These are phyloP conservation scores for Viola pubescens DNA, from an alignment of 441 rosid species.

Conservation along the genomic window DNA sequence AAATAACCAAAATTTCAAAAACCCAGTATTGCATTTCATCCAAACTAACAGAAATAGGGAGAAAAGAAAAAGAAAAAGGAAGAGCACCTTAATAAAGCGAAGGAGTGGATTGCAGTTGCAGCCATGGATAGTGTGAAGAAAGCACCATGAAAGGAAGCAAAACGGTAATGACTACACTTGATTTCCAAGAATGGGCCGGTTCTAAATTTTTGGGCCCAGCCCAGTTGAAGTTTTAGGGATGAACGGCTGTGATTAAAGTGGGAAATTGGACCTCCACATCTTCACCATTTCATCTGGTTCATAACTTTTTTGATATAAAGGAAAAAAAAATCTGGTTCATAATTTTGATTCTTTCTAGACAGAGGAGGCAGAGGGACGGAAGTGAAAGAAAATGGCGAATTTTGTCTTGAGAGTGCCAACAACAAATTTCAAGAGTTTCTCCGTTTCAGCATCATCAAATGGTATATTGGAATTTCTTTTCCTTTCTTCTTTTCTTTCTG, in stretches of 20 bases:
- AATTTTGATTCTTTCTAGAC: not conserved
- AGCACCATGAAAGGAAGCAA: not conserved
- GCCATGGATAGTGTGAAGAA: not conserved
- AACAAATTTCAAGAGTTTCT: constrained; percentile 32
- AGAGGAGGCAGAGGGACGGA: not conserved
- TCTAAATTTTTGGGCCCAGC: too few relatives aligned
- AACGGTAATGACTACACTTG: too few relatives aligned
- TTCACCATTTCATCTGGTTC: too few relatives aligned
- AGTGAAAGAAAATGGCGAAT: constrained; percentile 42
- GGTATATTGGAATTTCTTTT: constrained; percentile 26
- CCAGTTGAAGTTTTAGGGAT: too few relatives aligned
- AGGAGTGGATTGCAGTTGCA: not conserved
- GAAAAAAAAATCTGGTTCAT: too few relatives aligned
- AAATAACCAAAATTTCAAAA: constrained; percentile 3
- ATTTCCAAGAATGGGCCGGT: too few relatives aligned
- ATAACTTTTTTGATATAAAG: not conserved
- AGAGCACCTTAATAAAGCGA: not conserved
- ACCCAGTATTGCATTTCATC: not conserved
- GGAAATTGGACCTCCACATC: not conserved
- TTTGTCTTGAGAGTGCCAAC: constrained; percentile 35
- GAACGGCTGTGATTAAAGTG: not conserved
- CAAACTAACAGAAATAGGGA: not conserved
- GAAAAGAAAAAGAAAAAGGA: not conserved
- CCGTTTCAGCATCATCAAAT: constrained; percentile 52
- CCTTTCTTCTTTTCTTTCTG: not conserved